phyloP scores from a whole-genome alignment of 2,329 filamentous ascomycete genomes.

The Arthrocladium fulminans region DNA sequence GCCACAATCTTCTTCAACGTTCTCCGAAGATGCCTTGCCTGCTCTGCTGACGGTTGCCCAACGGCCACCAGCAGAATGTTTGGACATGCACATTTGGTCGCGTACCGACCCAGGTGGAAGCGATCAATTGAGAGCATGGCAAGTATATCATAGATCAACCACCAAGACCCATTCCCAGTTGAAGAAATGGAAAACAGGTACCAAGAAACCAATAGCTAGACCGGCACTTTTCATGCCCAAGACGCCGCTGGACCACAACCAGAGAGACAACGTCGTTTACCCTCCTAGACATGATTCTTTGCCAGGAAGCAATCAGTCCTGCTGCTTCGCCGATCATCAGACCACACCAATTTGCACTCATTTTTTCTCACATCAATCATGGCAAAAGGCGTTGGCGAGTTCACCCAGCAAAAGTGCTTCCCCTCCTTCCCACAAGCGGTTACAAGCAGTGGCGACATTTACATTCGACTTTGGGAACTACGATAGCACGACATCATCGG shows the following conservation, averaged over 20 bases:
- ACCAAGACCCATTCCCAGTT: not conserved
- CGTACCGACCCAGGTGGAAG: not conserved
- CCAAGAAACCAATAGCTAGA: slow-evolving; percentile 4
- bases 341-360: not conserved
- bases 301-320: not conserved
- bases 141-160: not conserved
- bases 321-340: not conserved
- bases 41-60: slow-evolving; percentile 3
- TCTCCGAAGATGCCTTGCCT: slow-evolving; percentile 9
- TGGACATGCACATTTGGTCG: not conserved
- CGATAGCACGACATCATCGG: not conserved
- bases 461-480: not conserved
- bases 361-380: not conserved
- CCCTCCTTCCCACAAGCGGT: not conserved
- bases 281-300: not conserved
- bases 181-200: not conserved
- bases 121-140: slow-evolving; percentile 1
- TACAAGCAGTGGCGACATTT: not conserved
- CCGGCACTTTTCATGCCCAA: slow-evolving; percentile 7
- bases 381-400: not conserved
- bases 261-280: not conserved
- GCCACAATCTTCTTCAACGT: slow-evolving; percentile 6
- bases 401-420: not conserved
- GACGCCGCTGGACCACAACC: not conserved
- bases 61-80: not conserved